Percentiles rank a stretch among this genome's conserved stretches.
Evolutionary conservation across 148 eudicot species (phyloP).

Genomic region (Nepenthes mirabilis): DNA sequence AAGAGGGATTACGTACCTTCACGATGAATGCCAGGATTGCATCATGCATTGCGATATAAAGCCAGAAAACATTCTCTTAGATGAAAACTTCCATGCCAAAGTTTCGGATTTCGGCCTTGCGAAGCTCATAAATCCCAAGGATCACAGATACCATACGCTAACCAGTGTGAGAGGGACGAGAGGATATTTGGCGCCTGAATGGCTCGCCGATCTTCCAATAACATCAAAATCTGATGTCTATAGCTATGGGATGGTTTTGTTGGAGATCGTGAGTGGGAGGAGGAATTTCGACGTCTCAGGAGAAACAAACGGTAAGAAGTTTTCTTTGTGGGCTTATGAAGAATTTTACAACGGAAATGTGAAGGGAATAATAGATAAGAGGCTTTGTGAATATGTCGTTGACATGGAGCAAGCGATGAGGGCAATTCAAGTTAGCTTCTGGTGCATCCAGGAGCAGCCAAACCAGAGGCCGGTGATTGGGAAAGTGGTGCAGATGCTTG

Average conservation of each 20-base stretch:
- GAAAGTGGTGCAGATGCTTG: constrained; percentile 84
- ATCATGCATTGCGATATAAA: constrained; percentile 82
- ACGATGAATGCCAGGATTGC: constrained; percentile 86
- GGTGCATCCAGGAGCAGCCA: constrained; percentile 92
- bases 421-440: constrained; percentile 57
- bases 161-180: constrained; percentile 74
- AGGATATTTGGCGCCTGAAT: constrained; percentile 87
- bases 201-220: constrained; percentile 72
- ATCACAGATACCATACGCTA: constrained; percentile 51
- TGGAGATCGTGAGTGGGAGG: constrained; percentile 71
- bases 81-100: constrained; percentile 54
- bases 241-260: constrained; percentile 74
- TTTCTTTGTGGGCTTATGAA: constrained; percentile 63
- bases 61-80: constrained; percentile 80
- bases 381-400: constrained; percentile 25
- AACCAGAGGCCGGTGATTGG: constrained; percentile 81
- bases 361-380: constrained; percentile 34
- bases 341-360: constrained; percentile 61
- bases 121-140: constrained; percentile 48
- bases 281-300: constrained; percentile 65
- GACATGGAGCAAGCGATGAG: constrained; percentile 55
- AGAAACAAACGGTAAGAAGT: constrained; percentile 48
- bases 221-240: constrained; percentile 77
- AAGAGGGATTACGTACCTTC: constrained; percentile 72
- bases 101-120: constrained; percentile 92